Evolutionary conservation across 1,139 yeast species (phyloP).

Genomic region (Debaryomyces subglobosus): DNA sequence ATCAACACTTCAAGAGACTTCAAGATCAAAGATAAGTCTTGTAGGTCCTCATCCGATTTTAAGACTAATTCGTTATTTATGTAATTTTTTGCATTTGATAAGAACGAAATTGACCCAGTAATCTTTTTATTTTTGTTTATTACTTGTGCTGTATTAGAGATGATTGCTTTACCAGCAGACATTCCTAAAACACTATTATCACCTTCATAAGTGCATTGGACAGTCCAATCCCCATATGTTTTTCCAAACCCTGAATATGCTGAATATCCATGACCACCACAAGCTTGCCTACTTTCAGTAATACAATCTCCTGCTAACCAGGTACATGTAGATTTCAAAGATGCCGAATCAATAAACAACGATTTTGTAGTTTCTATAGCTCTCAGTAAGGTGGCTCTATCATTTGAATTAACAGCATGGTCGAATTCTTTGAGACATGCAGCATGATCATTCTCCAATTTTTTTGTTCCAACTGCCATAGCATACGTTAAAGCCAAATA

Average conservation of each 20-base stretch:
- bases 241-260: slow-evolving; percentile 51
- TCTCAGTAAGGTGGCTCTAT: slow-evolving; percentile 37
- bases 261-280: slow-evolving; percentile 58
- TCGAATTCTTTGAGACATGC: slow-evolving; percentile 36
- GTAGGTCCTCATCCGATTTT: slow-evolving; percentile 37
- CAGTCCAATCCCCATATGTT: slow-evolving; percentile 53
- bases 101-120: slow-evolving; percentile 42
- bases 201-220: slow-evolving; percentile 59
- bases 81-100: slow-evolving; percentile 37
- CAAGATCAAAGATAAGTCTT: slow-evolving; percentile 28
- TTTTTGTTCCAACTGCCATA: slow-evolving; percentile 43
- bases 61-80: slow-evolving; percentile 35
- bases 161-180: slow-evolving; percentile 50
- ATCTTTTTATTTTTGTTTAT: slow-evolving; percentile 37
- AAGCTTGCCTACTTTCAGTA: slow-evolving; percentile 52
- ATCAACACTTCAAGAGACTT: slow-evolving; percentile 47
- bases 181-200: slow-evolving; percentile 52
- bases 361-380: slow-evolving; percentile 47
- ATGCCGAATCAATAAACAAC: slow-evolving; percentile 50
- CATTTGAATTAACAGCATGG: slow-evolving; percentile 38
- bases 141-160: slow-evolving; percentile 37
- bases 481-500: slow-evolving; percentile 49
- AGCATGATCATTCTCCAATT: slow-evolving; percentile 35
- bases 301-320: slow-evolving; percentile 52
- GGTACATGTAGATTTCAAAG: slow-evolving; percentile 51